Base-by-base conservation (phyloP, 352 stramenopile genomes). In the Globisporangium solare region DNA sequence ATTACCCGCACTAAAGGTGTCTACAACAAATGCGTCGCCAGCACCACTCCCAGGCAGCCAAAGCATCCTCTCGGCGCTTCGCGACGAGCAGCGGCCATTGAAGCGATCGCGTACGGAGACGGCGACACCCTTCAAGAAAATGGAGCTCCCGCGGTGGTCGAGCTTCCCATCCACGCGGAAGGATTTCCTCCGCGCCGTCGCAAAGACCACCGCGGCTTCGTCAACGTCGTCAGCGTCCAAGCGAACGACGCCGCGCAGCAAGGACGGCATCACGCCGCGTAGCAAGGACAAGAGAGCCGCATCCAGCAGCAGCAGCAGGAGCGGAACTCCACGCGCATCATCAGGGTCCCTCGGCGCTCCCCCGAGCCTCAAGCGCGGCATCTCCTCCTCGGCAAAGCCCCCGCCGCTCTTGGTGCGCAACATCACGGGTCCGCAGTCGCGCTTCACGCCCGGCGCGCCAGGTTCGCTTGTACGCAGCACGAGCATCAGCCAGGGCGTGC, bases 1-100 rank as follows among this genome's bases (percentile, higher is more conserved):
- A 39, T 10, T 40, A 6, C 4, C 42, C 8, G 17, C 22, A 32
- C 22, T 56, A 49, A 46, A 46, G 35, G 42, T 41, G 56, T 11
- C 47, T 47, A 13, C n/a, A 18, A 39, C 61, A 1, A 11, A 53
- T 15, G 17, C 55, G 24, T 5, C 24, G 5, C 48, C 59, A 40
- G 27, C 31, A 53, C 24, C 46, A 43, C 43, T 35, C 5, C 27
- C 47, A 20, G 37, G 40, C 10, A 74, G 73, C 13, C 61, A 64
- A 0, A 92, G 79, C 61, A 88, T 90, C 60, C 54, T 92, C 41
- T 83, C 78, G 18, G 80, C 80, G 3, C 58, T 92, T 17, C 71
- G 67, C 10, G 67, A 89, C 52, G 83, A 90, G 56, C 58, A 64
- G 24, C 71, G 74, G 21, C 66, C 73, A 17, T 32, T 55, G 20